A percentile compares a stretch with the other conserved stretches of the same genome.
These are phyloP conservation scores for Mesotaenium endlicherianum DNA, from an alignment of 139 green algal species.

Conservation along the genomic window DNA sequence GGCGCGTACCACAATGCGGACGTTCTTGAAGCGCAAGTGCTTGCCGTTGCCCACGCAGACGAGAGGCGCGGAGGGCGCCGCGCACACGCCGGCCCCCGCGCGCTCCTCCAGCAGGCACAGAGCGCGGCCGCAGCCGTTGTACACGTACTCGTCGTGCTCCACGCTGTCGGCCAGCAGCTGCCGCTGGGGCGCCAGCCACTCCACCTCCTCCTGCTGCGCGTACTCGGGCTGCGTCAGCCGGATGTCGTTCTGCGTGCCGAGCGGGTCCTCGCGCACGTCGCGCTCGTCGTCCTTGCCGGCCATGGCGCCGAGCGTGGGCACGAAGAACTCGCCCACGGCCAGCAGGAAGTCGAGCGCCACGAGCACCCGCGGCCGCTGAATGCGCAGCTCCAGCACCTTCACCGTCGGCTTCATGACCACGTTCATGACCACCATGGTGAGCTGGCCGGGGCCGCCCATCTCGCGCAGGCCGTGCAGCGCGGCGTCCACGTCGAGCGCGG, in stretches of 20 bases:
- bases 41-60: slow-evolving; percentile 75
- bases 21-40: slow-evolving; percentile 76
- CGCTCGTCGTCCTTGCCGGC: background rate
- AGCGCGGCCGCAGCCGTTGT: slow-evolving; percentile 58
- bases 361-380: slow-evolving; percentile 82
- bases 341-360: slow-evolving; percentile 85
- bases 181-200: slow-evolving; percentile 68
- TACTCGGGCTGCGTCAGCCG: background rate
- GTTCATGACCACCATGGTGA: slow-evolving; percentile 48
- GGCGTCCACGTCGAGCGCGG: slow-evolving; percentile 27
- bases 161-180: slow-evolving; percentile 81
- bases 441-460: background rate
- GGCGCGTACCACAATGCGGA: slow-evolving; percentile 64
- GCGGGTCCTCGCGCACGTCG: slow-evolving; percentile 6
- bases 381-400: slow-evolving; percentile 60
- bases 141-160: slow-evolving; percentile 59
- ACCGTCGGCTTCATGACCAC: background rate
- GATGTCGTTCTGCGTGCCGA: slow-evolving; percentile 31
- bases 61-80: slow-evolving; percentile 70
- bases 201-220: background rate
- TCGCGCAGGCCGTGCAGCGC: background rate
- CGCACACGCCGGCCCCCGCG: slow-evolving; percentile 50
- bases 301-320: slow-evolving; percentile 16
- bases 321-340: slow-evolving; percentile 54
- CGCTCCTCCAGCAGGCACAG: slow-evolving; percentile 66